phyloP scores from a whole-genome alignment of 2,329 filamentous ascomycete genomes.

The Trichoderma sp. region DNA sequence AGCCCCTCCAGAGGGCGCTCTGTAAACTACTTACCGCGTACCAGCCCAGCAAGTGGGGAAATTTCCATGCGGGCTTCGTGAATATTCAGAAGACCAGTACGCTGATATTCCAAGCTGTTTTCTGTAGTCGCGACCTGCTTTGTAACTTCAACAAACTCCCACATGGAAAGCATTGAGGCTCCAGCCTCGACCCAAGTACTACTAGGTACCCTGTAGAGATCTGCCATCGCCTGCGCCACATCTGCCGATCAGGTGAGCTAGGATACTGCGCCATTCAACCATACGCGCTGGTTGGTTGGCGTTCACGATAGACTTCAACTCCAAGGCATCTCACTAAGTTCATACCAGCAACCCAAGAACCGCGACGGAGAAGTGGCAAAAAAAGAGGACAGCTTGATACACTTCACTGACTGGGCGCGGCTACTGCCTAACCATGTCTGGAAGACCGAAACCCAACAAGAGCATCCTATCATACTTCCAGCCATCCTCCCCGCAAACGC shows the following conservation, averaged over 20 bases:
- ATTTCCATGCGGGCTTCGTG: no score
- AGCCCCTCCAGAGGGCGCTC: neutral
- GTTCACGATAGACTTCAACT: neutral
- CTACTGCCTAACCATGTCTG: neutral
- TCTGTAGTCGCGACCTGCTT: neutral
- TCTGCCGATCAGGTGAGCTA: constrained; percentile 6
- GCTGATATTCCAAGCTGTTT: no score
- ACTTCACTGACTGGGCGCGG: neutral
- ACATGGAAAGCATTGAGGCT: neutral
- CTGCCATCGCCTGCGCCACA: constrained; percentile 13
- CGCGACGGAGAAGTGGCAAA: neutral
- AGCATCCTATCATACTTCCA: constrained; percentile 41
- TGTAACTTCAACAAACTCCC: neutral
- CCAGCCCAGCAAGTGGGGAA: neutral
- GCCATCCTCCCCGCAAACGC: constrained; percentile 22
- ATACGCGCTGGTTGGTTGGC: neutral
- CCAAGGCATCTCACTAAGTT: neutral
- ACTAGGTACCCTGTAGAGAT: neutral
- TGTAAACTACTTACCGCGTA: neutral
- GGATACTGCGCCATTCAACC: constrained; percentile 14
- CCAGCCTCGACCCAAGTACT: neutral
- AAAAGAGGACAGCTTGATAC: neutral
- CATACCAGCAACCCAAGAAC: neutral
- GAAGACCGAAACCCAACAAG: constrained; percentile 27
- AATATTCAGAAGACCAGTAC: no score